These are phyloP conservation scores for Syncephalastrum contaminatum DNA, from an alignment of 371 early-diverging fungal genomes.

Conservation along the genomic window DNA sequence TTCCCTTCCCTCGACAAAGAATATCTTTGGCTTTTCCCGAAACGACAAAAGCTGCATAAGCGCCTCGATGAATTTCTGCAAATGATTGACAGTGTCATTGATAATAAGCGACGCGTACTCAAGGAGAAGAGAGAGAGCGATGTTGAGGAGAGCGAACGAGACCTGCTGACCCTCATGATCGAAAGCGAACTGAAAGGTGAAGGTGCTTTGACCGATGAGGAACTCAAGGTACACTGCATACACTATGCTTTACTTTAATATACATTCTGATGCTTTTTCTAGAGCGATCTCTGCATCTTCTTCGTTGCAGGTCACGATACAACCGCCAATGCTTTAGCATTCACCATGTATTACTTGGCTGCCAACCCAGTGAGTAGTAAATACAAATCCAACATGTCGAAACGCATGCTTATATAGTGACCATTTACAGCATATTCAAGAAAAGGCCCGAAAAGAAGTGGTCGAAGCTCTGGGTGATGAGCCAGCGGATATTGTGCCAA, in stretches of 20 bases:
- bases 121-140: constrained; percentile 10
- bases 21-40: not conserved
- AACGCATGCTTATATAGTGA: constrained; percentile 5
- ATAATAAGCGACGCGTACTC: constrained; percentile 24
- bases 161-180: constrained; percentile 54
- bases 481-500: constrained; percentile 15
- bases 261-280: not conserved
- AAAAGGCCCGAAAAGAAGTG: constrained; percentile 28
- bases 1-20: constrained; percentile 1
- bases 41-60: not conserved
- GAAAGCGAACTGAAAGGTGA: constrained; percentile 35
- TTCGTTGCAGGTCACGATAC: constrained; percentile 55
- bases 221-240: constrained; percentile 30
- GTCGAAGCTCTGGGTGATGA: constrained; percentile 20
- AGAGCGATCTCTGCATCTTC: constrained; percentile 24
- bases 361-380: not conserved
- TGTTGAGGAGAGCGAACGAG: constrained; percentile 39
- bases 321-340: constrained; percentile 44
- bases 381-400: no score
- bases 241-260: not conserved
- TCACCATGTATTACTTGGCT: constrained; percentile 37
- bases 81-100: constrained; percentile 32
- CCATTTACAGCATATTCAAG: constrained; percentile 22
- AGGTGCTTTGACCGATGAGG: constrained; percentile 34
- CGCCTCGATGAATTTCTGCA: constrained; percentile 12